Evolutionary conservation across 1,284 basidiomycete species (phyloP).

Genomic region (Quambalaria eucalypti): DNA sequence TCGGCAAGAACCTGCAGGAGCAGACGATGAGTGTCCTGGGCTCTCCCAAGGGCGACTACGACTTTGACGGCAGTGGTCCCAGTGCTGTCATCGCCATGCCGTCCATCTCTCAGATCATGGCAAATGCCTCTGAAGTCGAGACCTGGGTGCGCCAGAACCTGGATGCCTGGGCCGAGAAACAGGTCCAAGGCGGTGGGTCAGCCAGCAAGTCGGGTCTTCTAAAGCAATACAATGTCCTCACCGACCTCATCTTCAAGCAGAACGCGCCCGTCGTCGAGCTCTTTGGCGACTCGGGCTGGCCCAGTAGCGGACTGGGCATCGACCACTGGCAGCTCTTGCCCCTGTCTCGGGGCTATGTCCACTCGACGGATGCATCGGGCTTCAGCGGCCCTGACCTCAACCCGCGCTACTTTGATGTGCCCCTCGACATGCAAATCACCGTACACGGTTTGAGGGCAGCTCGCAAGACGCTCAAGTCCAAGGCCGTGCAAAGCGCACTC

Average conservation of each 20-base stretch:
- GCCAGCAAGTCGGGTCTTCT: constrained; percentile 17
- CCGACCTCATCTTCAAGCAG: constrained; percentile 21
- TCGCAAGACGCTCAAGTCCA: constrained; percentile 36
- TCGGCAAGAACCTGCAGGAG: constrained; percentile 48
- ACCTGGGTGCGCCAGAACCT: constrained; percentile 21
- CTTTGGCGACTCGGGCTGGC: neutral
- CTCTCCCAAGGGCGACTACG: constrained; percentile 12
- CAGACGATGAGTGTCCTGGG: constrained; percentile 47
- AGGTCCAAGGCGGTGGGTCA: constrained; percentile 22
- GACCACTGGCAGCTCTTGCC: constrained; percentile 10
- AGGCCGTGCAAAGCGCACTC: constrained; percentile 23
- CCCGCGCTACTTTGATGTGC: constrained; percentile 34
- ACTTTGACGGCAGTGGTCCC: constrained; percentile 22
- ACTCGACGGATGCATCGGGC: neutral
- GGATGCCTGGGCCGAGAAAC: constrained; percentile 21
- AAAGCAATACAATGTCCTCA: constrained; percentile 19
- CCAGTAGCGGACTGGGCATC: constrained; percentile 3
- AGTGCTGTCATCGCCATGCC: constrained; percentile 34
- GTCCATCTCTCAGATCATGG: constrained; percentile 19
- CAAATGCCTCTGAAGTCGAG: constrained; percentile 18
- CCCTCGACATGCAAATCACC: constrained; percentile 47
- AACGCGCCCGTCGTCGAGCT: constrained; percentile 23
- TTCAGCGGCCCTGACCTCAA: constrained; percentile 2
- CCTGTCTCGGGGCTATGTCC: constrained; percentile 5
- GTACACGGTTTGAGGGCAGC: constrained; percentile 36